Percentiles rank a stretch among this genome's conserved stretches.
These are phyloP conservation scores for Botryotinia calthae DNA, from an alignment of 2,329 filamentous ascomycete species.

Conservation along the genomic window DNA sequence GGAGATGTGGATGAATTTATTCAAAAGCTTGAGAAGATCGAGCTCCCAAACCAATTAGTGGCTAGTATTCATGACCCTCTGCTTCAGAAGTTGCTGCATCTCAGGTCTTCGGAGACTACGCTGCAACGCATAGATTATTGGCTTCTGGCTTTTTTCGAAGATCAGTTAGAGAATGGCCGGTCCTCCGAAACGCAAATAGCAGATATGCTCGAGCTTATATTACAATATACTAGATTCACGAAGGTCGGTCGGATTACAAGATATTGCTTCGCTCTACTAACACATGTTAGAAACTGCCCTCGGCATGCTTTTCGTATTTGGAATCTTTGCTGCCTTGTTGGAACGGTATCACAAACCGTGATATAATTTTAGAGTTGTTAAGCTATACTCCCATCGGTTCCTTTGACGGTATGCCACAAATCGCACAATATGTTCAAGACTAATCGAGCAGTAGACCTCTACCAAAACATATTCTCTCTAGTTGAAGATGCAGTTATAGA, in stretches of 20 bases:
- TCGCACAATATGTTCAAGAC: background rate
- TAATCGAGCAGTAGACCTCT: conserved; percentile 46
- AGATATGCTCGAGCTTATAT: conserved; percentile 55
- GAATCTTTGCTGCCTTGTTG: conserved; percentile 56
- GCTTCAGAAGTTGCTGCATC: conserved; percentile 72
- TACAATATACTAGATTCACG: conserved; percentile 54
- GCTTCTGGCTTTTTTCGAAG: conserved; percentile 55
- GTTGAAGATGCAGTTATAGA: conserved; percentile 53
- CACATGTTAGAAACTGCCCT: conserved; percentile 35
- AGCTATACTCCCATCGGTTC: conserved; percentile 52
- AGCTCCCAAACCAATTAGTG: conserved; percentile 78
- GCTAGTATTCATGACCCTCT: conserved; percentile 73
- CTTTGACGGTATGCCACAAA: conserved; percentile 51
- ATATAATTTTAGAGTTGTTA: conserved; percentile 57
- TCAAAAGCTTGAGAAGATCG: conserved; percentile 70
- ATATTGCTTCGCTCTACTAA: conserved; percentile 25
- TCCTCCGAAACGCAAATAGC: conserved; percentile 48
- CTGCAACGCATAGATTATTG: conserved; percentile 56
- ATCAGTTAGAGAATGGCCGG: conserved; percentile 52
- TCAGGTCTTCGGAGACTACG: conserved; percentile 55
- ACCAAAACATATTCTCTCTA: conserved; percentile 47
- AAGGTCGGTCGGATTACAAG: conserved; percentile 46
- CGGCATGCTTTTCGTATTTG: conserved; percentile 47
- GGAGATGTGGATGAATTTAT: conserved; percentile 69
- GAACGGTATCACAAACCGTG: conserved; percentile 57